Evolutionary conservation across 768 basidiomycete species (phyloP).

Genomic region (Collybiopsis luxurians): DNA sequence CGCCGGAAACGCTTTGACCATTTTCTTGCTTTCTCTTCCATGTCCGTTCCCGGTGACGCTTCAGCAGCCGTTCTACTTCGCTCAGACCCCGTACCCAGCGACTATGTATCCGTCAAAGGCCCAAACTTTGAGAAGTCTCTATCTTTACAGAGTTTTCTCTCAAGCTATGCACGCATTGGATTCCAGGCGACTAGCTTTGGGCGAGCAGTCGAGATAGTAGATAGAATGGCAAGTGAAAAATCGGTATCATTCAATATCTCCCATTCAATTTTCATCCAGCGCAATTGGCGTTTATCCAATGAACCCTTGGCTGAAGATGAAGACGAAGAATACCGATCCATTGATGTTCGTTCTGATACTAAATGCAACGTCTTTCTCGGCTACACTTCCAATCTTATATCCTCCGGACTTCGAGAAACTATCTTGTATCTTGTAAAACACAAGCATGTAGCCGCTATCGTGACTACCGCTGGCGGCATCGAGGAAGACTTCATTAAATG

Average conservation of each 20-base stretch:
- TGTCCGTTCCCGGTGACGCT: conserved; percentile 49
- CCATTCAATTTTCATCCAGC: conserved; percentile 37
- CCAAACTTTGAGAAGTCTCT: conserved; percentile 78
- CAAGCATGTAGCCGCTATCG: conserved; percentile 83
- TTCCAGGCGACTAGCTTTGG: conserved; percentile 97
- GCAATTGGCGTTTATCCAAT: conserved; percentile 86
- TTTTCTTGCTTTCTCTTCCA: conserved; percentile 9
- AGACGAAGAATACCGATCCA: conserved; percentile 58
- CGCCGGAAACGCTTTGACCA: no score
- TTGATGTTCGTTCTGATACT: conserved; percentile 61
- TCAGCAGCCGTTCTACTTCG: conserved; percentile 76
- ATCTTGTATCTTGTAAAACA: conserved; percentile 92
- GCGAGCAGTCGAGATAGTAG: conserved; percentile 84
- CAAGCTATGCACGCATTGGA: conserved; percentile 85
- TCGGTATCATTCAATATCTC: not conserved
- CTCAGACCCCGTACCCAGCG: conserved; percentile 67
- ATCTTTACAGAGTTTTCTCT: conserved; percentile 67
- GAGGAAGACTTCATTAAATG: conserved; percentile 99
- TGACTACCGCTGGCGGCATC: conserved; percentile 97
- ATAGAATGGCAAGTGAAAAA: conserved; percentile 75
- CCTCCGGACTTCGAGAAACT: conserved; percentile 92
- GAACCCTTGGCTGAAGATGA: conserved; percentile 74
- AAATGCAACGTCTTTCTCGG: conserved; percentile 92
- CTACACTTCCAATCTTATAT: conserved; percentile 98
- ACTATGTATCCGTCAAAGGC: conserved; percentile 74